Base-by-base conservation (phyloP, 768 basidiomycete species). In the Ramaria rubella region DNA sequence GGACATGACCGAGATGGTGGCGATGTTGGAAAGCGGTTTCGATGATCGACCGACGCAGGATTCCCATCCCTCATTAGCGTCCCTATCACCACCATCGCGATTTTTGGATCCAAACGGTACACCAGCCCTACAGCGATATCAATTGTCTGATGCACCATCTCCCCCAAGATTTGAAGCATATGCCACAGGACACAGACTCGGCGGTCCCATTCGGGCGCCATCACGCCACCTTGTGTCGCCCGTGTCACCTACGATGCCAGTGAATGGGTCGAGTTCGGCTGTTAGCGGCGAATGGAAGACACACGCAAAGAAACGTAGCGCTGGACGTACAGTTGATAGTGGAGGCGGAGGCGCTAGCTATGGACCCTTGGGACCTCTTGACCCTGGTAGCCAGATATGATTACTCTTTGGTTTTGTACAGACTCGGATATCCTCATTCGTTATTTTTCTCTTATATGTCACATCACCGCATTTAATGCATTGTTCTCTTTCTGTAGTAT, bases 21-120 rank as follows among this genome's bases (percentile, higher is more conserved):
- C 91, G 31, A 96, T 97, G 86, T 75, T 98, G 57, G 90, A 98
- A 64, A 75, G 75, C 59, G 94, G 93, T 5, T 96, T 94, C 68
- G 91, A 95, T 57, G 87, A 90, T 58, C 71, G 70, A 48, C 79
- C 78, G 21, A 77, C 81, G 21, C 80, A 81, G 24, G 55, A 49
- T 7, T 45, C 55, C 34, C 34, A 46, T 21, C 31, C 58, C 11
- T 52, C 51, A 23, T 34, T 43, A 29, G 40, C 21, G 4, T 21
- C 36, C 27, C 52, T 44, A 19, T 38, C 44, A 30, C 58, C 38
- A 31, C 5, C 54, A 5, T 19, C 29, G 59, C 31, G 21, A 43
- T 52, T 45, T 26, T 26, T 45, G 53, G 53, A 45, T 44, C 7
- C 40, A 42, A 55, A 21, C 26, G 29, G 53, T 6, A 15, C 17